Base-by-base conservation (phyloP, 1,284 basidiomycete species). In the Marasmius tenuissimus region DNA sequence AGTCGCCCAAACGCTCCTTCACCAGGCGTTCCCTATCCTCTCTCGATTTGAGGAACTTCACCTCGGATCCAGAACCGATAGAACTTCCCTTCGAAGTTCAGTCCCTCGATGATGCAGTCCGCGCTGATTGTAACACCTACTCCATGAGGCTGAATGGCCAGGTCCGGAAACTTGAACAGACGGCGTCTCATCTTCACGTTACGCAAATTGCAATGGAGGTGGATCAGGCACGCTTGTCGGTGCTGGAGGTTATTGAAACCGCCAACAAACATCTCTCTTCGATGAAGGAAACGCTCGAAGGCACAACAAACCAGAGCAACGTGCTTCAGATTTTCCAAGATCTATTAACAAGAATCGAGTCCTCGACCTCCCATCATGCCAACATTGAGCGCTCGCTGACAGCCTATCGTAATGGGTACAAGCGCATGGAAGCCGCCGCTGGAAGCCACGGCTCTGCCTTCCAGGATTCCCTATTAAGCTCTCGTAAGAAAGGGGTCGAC, bases 101-200 rank as follows among this genome's bases (percentile, higher is more conserved):
- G 8, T 73, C 74, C n/a, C 73, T 93, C 18, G 91, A 95, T 68
- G 81, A 82, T 52, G 77, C 77, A 39, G 88, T 94, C 37, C 88
- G 93, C 3, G 73, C 79, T 12, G 87, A 93, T 68, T 84, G 83
- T 27, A 95, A 95, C 70, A 77, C 82, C 6, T 86, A 86, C 66
- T 79, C 85, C 33, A 83, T 92, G 70, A 79, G 78, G 54, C 79
- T 94, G 16, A 80, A 80, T 6, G 85, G 86, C 12, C 79, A 79
- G 27, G 63, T 87, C 27, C 83, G 85, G 61, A 72, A 70, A 18
- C 72, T 91, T 33, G 72, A 78, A 38, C 80, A 81, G 53, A 80
- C 81, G 57, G 72, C 76, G 11, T 72, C 76, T 49, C 80, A 84
- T 65, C 74, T 89, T 60, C 77, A 77, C 37, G 71, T 89, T 12